These are phyloP conservation scores for Colletotrichum tropicicola DNA, from an alignment of 2,329 filamentous ascomycete genomes.

Conservation along the genomic window DNA sequence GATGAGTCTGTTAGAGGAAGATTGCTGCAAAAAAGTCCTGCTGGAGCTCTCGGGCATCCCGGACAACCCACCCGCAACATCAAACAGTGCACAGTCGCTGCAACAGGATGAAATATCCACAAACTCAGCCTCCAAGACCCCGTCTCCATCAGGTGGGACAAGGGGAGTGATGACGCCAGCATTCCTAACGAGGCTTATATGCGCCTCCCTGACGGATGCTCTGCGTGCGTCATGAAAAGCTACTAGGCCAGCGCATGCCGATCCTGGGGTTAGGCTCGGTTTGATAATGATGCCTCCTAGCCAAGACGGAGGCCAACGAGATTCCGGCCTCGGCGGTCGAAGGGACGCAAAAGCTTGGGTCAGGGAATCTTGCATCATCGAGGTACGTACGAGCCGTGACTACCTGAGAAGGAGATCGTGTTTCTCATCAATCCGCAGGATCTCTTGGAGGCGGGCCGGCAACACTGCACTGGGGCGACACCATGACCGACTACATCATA, in stretches of 20 bases:
- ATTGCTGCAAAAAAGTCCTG: constrained; percentile 52
- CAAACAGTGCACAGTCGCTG: constrained; percentile 39
- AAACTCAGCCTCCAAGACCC: constrained; percentile 45
- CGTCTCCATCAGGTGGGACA: constrained; percentile 48
- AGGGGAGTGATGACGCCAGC: constrained; percentile 61
- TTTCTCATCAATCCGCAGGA: neutral
- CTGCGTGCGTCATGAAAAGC: constrained; percentile 47
- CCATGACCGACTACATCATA: constrained; percentile 28
- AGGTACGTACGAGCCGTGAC: constrained; percentile 26
- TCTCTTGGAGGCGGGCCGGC: constrained; percentile 26
- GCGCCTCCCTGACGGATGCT: constrained; percentile 44
- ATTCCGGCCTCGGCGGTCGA: constrained; percentile 39
- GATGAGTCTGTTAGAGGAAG: constrained; percentile 53
- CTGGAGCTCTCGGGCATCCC: constrained; percentile 55
- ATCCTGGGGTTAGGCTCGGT: constrained; percentile 53
- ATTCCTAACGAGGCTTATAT: constrained; percentile 48
- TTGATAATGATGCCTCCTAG: constrained; percentile 33
- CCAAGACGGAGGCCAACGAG: constrained; percentile 36
- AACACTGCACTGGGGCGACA: constrained; percentile 28
- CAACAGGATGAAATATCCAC: constrained; percentile 9
- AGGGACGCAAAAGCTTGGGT: constrained; percentile 39
- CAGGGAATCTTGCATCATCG: constrained; percentile 28
- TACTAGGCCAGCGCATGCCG: constrained; percentile 42
- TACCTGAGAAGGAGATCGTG: too few species aligned
- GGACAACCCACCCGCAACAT: constrained; percentile 41